Evolutionary conservation across 2,329 filamentous ascomycete genomes (phyloP).

Genomic region (Thermochaetoides dissita): DNA sequence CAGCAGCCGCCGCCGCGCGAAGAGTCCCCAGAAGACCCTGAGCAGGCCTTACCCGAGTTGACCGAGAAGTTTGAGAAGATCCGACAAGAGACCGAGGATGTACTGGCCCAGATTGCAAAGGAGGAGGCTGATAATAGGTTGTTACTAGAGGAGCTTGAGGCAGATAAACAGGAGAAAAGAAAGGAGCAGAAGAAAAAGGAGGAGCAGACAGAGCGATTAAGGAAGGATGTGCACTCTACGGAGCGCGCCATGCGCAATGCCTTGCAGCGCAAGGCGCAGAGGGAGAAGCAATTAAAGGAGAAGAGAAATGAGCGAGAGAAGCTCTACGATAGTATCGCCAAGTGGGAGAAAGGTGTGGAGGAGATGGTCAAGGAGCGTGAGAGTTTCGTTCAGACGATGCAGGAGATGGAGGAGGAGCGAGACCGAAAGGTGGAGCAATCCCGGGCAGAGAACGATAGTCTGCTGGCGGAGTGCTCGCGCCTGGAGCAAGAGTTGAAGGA

Average conservation of each 20-base stretch:
- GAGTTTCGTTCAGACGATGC: conserved; percentile 39
- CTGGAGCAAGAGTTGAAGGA: conserved; percentile 63
- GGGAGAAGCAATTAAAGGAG: conserved; percentile 57
- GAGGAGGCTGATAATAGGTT: conserved; percentile 58
- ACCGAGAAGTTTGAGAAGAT: conserved; percentile 70
- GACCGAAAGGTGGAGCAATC: conserved; percentile 38
- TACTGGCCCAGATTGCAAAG: conserved; percentile 53
- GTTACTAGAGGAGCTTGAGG: conserved; percentile 53
- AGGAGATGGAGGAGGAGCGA: conserved; percentile 35
- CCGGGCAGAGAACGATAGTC: conserved; percentile 39
- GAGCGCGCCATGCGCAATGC: conserved; percentile 71
- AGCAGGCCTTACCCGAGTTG: conserved; percentile 59
- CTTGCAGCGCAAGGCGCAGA: conserved; percentile 64
- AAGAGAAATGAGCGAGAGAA: conserved; percentile 56
- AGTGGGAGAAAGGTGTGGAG: conserved; percentile 51
- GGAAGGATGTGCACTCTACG: conserved; percentile 63
- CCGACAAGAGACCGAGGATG: conserved; percentile 70
- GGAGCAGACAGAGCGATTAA: conserved; percentile 72
- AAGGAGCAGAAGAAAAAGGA: conserved; percentile 78
- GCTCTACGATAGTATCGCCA: conserved; percentile 53
- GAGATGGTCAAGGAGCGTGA: conserved; percentile 44
- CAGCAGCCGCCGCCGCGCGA: conserved; percentile 27
- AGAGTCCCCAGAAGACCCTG: conserved; percentile 37
- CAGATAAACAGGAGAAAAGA: conserved; percentile 66
- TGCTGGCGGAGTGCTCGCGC: conserved; percentile 49